Base-by-base conservation (phyloP, 2,329 filamentous ascomycete genomes). In the Talaromyces sp. region DNA sequence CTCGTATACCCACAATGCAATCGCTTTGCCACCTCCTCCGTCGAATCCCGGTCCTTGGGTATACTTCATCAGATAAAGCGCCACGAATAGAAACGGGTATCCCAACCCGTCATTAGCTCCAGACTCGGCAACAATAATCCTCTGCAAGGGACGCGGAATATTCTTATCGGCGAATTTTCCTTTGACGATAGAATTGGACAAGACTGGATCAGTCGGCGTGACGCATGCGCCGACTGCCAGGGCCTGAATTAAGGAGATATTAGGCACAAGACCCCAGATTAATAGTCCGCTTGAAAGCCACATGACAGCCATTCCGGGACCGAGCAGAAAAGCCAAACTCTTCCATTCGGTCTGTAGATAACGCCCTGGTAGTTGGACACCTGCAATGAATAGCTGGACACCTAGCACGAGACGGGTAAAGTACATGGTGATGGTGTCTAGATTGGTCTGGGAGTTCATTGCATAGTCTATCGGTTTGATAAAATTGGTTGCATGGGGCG, bases 161-260 rank as follows among this genome's bases (percentile, higher is more conserved):
- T 97, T 95, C 71, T 93, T 90, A 72, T 97, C 93, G 0, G 93
- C 93, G 73, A 96, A 97, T 71, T 91, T 93, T 37, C 93, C 93
- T 80, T 97, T 97, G 54, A 97, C 92, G 65, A 97, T 96, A 2
- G 90, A 90, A 68, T 95, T 94, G 17, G 90, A 94, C 43, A 97
- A 78, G 1, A 97, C 88, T 0, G 93, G 93, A 71, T 97, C 93
- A 0, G 93, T 97, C 0, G 93, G 93, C 2, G 93, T 95, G n/a
- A 97, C 88, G 72, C 93, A 96, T 0, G 93, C 90, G 1, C 88
- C 93, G 11, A 96, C 82, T 17, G 89, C 90, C 11, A 97, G 82
- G 0, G 93, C 90, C 69, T 95, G 90, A 1, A 97, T 82, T 68
- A 95, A 91, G 35, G 82, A 82, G 17, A 94, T 81, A 59, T 87